Evolutionary conservation across 768 basidiomycete genomes (phyloP).

Genomic region (Termitomyces heimii): DNA sequence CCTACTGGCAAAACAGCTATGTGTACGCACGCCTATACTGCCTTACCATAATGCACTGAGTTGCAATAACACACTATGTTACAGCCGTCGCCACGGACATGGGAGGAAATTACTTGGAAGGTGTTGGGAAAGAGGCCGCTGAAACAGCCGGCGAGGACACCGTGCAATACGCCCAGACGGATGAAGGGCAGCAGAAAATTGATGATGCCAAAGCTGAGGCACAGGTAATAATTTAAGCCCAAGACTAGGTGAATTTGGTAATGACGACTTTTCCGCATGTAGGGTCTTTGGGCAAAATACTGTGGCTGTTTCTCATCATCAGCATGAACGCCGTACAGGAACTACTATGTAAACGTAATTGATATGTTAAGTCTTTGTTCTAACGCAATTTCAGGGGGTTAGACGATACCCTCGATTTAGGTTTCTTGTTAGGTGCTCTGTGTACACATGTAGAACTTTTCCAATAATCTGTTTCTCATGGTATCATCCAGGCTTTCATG

Average conservation of each 20-base stretch:
- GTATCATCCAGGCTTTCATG: background rate
- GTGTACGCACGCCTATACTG: conserved; percentile 2
- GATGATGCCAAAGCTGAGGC: conserved; percentile 23
- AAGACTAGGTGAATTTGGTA: background rate
- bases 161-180: conserved; percentile 17
- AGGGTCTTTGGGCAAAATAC: conserved; percentile 23
- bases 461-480: background rate
- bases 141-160: conserved; percentile 14
- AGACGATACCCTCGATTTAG: background rate
- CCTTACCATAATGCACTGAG: background rate
- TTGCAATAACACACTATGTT: background rate
- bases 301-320: conserved; percentile 19
- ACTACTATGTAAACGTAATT: background rate
- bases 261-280: background rate
- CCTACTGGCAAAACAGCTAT: conserved; percentile 4
- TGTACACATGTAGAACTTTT: background rate
- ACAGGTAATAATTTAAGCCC: conserved; percentile 11
- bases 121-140: conserved; percentile 18
- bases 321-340: background rate
- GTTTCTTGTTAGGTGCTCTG: background rate
- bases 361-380: background rate
- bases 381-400: background rate
- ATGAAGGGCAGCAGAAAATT: conserved; percentile 16
- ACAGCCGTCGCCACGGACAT: conserved; percentile 11
- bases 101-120: conserved; percentile 15